phyloP scores from a whole-genome alignment of 257 asterid genomes.

The Ilex asprella region DNA sequence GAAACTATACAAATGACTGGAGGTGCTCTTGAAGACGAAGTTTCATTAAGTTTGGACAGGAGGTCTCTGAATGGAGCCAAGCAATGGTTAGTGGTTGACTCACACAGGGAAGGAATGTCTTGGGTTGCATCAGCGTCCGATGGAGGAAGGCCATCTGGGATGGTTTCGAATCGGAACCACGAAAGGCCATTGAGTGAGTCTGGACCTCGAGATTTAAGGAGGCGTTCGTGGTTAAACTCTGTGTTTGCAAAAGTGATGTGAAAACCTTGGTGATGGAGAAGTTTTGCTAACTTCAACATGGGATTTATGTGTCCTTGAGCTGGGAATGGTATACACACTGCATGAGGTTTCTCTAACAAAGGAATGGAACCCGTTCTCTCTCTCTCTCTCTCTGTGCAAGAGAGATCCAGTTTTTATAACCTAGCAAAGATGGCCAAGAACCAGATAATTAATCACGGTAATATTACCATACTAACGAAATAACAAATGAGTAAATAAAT shows the following conservation, averaged over 20 bases:
- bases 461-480: too few species aligned
- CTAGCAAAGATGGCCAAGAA: too few species aligned
- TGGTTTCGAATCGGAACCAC: slow-evolving; percentile 14
- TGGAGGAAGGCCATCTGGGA: slow-evolving; percentile 26
- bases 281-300: slow-evolving; percentile 25
- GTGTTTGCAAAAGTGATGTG: slow-evolving; percentile 28
- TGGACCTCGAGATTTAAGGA: slow-evolving; percentile 9
- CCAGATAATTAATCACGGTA: too few species aligned
- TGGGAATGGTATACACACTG: slow-evolving; percentile 25
- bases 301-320: slow-evolving; percentile 36
- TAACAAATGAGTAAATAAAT: too few species aligned
- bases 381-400: too few species aligned
- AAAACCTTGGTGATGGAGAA: slow-evolving; percentile 29
- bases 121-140: slow-evolving; percentile 22
- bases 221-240: slow-evolving; percentile 17
- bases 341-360: slow-evolving; percentile 13
- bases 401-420: too few species aligned
- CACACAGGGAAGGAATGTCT: slow-evolving; percentile 10
- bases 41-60: slow-evolving; percentile 5
- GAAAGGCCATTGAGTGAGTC: slow-evolving; percentile 8
- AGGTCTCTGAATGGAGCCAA: slow-evolving; percentile 17
- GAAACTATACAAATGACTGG: slow-evolving; percentile 21
- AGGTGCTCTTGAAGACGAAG: not conserved
- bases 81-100: slow-evolving; percentile 14
- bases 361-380: too few species aligned